Evolutionary conservation across 805 yeast genomes (phyloP).

Genomic region (Dipodascus albidus): DNA sequence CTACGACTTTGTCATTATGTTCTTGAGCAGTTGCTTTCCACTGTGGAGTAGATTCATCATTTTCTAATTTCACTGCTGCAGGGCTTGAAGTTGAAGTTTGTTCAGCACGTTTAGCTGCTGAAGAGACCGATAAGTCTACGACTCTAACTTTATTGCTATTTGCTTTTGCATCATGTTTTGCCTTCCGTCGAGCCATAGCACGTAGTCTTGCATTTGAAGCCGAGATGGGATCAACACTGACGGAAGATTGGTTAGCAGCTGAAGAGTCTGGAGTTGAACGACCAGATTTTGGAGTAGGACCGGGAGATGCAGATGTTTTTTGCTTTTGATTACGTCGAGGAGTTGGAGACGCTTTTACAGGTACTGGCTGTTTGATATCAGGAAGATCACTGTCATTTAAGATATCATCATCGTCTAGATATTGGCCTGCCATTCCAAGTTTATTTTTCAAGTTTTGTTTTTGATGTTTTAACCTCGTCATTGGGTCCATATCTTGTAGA

Average conservation of each 20-base stretch:
- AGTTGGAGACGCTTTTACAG: slow-evolving; percentile 6
- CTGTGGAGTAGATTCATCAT: slow-evolving; percentile 13
- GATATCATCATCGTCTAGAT: slow-evolving; percentile 26
- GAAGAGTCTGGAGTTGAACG: slow-evolving; percentile 13
- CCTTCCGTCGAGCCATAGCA: slow-evolving; percentile 90
- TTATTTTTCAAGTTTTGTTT: slow-evolving; percentile 32
- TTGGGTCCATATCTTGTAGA: slow-evolving; percentile 28
- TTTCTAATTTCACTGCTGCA: slow-evolving; percentile 26
- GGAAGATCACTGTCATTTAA: slow-evolving; percentile 22
- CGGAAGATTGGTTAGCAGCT: slow-evolving; percentile 18
- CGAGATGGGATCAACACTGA: slow-evolving; percentile 1
- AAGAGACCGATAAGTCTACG: slow-evolving; percentile 21
- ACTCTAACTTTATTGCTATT: slow-evolving; percentile 27
- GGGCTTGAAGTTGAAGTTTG: slow-evolving; percentile 20
- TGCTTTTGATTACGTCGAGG: slow-evolving; percentile 9
- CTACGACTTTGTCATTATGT: slow-evolving; percentile 70
- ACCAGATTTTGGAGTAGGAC: slow-evolving; percentile 7
- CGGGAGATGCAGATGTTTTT: slow-evolving; percentile 8
- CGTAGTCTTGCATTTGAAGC: slow-evolving; percentile 49
- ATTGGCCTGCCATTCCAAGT: slow-evolving; percentile 34
- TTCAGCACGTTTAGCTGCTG: slow-evolving; percentile 20
- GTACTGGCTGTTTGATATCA: slow-evolving; percentile 15
- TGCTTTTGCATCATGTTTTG: slow-evolving; percentile 39
- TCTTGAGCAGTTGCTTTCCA: slow-evolving; percentile 65
- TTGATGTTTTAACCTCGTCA: slow-evolving; percentile 40